Base-by-base conservation (phyloP, 306 rosid genomes). In the Potentilla sterilis region DNA sequence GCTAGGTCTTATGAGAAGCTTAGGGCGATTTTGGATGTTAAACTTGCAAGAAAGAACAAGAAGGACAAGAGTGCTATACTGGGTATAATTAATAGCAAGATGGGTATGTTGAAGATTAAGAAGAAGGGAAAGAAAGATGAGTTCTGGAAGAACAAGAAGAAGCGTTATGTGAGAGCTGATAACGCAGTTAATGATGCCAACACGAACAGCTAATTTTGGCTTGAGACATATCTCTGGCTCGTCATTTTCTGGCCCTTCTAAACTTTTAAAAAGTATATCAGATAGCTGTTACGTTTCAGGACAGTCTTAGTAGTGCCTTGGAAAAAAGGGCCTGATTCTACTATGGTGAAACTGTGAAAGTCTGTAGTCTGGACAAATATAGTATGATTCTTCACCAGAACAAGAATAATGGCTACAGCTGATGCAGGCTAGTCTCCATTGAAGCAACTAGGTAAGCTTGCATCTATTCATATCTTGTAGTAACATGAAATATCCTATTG, bases 71-170 rank as follows among this genome's bases (percentile, higher is more conserved):
- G 82, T 21, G 92, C 95, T 16, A 79, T 90, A 82, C 68, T 77
- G 24, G 97, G 91, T 64, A 80, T 82, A 49, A 52, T 90, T 67
- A 86, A 87, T 54, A 87, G 87, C 79, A 81, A 86, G 83, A 72
- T 82, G 85, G 89, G 96, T 3, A 14, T 87, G 78, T 19, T 58
- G 78, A 87, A 92, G 85, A 79, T 80, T 22, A 88, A 57, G 69
- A 91, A 78, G 74, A 80, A 81, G 49, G 77, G 83, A 57, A 89
- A 92, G 89, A 94, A 92, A 83, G 96, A 94, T 74, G 97, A 94
- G 83, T 90, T 91, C 66, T 94, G 98, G 98, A 94, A 92, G 88
- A 67, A 61, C 84, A 94, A 79, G 92, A 86, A 81, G 78, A 74
- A 72, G 70, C 78, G 32, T 59, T 57, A 42, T 62, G 80, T 73